Conservation (phyloP, 2,329 filamentous ascomycete genomes). For the Lachnellula subtilissima region DNA sequence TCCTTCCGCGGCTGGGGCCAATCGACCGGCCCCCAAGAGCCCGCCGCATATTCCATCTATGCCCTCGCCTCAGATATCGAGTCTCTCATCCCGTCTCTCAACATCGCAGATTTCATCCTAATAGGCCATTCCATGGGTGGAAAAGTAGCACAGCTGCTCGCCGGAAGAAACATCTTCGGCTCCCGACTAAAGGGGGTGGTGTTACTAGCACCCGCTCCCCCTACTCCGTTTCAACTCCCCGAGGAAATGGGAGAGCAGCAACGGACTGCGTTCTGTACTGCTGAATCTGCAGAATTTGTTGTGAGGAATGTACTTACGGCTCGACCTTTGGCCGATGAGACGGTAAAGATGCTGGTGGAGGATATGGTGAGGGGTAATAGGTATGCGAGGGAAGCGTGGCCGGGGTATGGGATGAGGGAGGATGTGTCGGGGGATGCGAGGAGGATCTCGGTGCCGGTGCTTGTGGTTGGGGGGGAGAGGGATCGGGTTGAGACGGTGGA, state of each 20-base stretch:
- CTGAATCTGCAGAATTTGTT: constrained; percentile 30
- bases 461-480: constrained; percentile 29
- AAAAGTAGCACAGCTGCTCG: constrained; percentile 33
- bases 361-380: constrained; percentile 31
- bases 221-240: constrained; percentile 30
- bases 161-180: constrained; percentile 3
- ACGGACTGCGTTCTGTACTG: constrained; percentile 30
- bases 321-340: constrained; percentile 5
- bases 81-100: constrained; percentile 18
- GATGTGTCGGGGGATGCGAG: constrained; percentile 26
- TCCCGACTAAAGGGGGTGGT: constrained; percentile 30
- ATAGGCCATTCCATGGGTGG: constrained; percentile 39
- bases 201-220: constrained; percentile 33
- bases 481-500: constrained; percentile 34
- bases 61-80: constrained; percentile 22
- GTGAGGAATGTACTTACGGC: constrained; percentile 32
- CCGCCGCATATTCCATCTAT: constrained; percentile 29
- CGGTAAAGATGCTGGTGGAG: constrained; percentile 14
- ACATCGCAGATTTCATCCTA: constrained; percentile 27
- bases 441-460: constrained; percentile 19
- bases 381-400: constrained; percentile 33
- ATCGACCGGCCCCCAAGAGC: constrained; percentile 29
- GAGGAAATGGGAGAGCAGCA: constrained; percentile 34
- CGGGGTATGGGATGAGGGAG: constrained; percentile 33
- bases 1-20: constrained; percentile 36